These are phyloP conservation scores for Geosmithia morbida DNA, from an alignment of 2,329 filamentous ascomycete species.

Conservation along the genomic window DNA sequence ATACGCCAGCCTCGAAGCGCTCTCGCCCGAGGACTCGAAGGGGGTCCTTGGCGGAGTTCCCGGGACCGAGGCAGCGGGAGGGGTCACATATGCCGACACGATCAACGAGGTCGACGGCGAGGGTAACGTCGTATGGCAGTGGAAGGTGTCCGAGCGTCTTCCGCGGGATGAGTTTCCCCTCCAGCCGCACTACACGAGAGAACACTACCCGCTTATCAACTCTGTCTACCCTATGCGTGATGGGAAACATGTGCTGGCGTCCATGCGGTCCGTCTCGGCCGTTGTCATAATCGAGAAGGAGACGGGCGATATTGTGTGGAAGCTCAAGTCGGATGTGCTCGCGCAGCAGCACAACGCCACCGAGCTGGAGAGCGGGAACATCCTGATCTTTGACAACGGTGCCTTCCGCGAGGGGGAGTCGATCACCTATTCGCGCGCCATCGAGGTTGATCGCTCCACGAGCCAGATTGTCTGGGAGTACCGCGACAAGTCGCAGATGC, in stretches of 20 bases:
- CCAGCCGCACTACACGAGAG: constrained; percentile 13
- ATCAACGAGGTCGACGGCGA: constrained; percentile 13
- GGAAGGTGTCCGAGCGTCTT: constrained; percentile 13
- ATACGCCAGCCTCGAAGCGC: constrained; percentile 12
- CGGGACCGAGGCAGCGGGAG: constrained; percentile 8
- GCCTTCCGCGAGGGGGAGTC: constrained; percentile 13
- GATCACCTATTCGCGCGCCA: constrained; percentile 11
- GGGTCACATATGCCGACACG: constrained; percentile 13
- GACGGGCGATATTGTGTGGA: constrained; percentile 13
- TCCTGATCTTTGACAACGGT: constrained; percentile 15
- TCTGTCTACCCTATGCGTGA: constrained; percentile 12
- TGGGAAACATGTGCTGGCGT: constrained; percentile 13
- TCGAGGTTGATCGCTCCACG: constrained; percentile 10
- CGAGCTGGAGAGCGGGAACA: constrained; percentile 14
- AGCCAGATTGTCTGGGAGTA: constrained; percentile 14
- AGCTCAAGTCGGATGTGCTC: constrained; percentile 8
- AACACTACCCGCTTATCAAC: constrained; percentile 16
- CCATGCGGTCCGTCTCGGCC: constrained; percentile 12
- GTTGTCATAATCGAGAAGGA: constrained; percentile 12
- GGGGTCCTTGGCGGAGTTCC: constrained; percentile 13
- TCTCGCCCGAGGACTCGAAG: constrained; percentile 10
- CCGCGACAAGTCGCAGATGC: constrained; percentile 12
- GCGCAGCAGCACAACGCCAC: constrained; percentile 16
- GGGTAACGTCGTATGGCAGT: constrained; percentile 11
- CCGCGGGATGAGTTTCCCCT: constrained; percentile 12